Evolutionary conservation across 768 basidiomycete genomes (phyloP).

Genomic region (Leucosporidium yakuticum): DNA sequence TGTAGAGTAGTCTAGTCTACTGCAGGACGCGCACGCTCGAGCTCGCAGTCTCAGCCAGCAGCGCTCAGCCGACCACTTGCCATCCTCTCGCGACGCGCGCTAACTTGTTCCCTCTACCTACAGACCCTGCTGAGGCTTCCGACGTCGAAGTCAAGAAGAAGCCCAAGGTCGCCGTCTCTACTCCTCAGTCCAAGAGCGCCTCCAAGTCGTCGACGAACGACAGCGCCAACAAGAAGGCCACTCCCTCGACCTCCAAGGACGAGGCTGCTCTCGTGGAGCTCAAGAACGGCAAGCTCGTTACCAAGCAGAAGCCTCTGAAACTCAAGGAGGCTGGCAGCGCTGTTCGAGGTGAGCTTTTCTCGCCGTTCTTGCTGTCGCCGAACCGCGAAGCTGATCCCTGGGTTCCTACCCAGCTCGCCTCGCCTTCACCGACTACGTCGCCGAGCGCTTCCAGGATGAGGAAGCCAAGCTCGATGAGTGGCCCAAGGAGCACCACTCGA

Average conservation of each 20-base stretch:
- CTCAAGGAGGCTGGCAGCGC: neutral
- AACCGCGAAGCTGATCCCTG: neutral
- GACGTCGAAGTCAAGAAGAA: neutral
- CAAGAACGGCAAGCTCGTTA: slow-evolving; percentile 34
- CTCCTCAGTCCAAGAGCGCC: neutral
- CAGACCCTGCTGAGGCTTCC: neutral
- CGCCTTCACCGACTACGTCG: slow-evolving; percentile 45
- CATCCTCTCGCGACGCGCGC: neutral
- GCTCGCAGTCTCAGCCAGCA: neutral
- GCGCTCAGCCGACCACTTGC: no score
- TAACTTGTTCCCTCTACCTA: neutral
- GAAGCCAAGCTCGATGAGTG: slow-evolving; percentile 55
- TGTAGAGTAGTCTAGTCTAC: no score
- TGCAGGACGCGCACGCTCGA: no score
- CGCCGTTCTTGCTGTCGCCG: neutral
- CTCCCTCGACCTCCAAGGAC: slow-evolving; percentile 2
- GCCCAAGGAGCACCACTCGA: slow-evolving; percentile 62
- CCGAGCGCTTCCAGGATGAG: slow-evolving; percentile 51
- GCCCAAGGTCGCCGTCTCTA: neutral
- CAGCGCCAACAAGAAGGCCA: neutral
- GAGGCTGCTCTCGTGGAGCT: slow-evolving; percentile 21
- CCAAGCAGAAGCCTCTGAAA: slow-evolving; percentile 29
- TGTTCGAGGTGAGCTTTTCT: neutral
- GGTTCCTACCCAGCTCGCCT: slow-evolving; percentile 29
- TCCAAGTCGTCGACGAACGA: neutral